Evolutionary conservation across 2,329 filamentous ascomycete species (phyloP).

Genomic region (Helotiales sp.): DNA sequence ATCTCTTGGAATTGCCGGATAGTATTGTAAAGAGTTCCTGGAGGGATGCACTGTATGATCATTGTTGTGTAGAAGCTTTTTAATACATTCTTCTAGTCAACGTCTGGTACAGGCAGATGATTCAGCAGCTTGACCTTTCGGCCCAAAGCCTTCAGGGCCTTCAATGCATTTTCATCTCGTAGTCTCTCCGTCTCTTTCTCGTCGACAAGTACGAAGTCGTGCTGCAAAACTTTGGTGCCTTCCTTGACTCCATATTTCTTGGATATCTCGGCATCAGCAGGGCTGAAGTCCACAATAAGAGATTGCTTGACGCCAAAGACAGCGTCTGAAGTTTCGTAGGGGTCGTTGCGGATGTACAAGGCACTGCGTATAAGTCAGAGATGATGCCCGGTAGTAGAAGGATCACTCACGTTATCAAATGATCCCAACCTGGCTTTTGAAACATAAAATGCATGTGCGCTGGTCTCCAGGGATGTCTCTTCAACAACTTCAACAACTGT

Average conservation of each 20-base stretch:
- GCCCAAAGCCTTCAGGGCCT: constrained; percentile 54
- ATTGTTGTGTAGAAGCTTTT: no score
- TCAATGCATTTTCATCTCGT: constrained; percentile 64
- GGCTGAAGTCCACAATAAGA: constrained; percentile 65
- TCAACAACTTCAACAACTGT: constrained; percentile 61
- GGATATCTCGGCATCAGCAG: constrained; percentile 53
- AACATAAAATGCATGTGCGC: constrained; percentile 91
- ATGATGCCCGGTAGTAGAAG: constrained; percentile 27
- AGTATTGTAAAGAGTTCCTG: no score
- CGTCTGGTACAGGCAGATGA: constrained; percentile 73
- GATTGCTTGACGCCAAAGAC: constrained; percentile 87
- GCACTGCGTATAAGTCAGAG: constrained; percentile 49
- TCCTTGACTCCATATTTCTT: constrained; percentile 63
- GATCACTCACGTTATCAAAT: constrained; percentile 73
- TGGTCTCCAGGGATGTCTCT: constrained; percentile 76
- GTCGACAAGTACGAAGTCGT: constrained; percentile 77
- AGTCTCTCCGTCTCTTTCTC: constrained; percentile 67
- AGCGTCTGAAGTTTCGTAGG: constrained; percentile 80
- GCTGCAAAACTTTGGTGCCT: constrained; percentile 62
- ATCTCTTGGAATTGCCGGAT: background rate
- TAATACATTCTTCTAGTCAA: constrained; percentile 39
- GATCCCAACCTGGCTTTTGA: constrained; percentile 74
- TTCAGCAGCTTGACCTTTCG: constrained; percentile 70
- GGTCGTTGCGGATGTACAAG: constrained; percentile 74
- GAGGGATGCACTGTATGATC: no score